Base-by-base conservation (phyloP, 768 basidiomycete genomes). In the Russula foetens region DNA sequence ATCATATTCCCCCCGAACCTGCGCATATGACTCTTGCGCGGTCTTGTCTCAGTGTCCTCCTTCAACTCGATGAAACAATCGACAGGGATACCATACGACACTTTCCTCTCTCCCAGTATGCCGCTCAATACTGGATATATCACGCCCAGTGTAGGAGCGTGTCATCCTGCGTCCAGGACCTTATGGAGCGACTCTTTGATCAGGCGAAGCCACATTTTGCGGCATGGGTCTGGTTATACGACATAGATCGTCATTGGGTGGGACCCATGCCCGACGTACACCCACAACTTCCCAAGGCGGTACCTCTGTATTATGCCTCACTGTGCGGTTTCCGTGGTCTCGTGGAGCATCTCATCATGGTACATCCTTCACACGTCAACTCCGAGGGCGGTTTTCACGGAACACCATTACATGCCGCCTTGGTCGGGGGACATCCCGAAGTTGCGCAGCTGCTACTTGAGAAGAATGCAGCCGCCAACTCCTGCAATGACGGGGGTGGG, bases 71-170 rank as follows among this genome's bases (percentile, higher is more conserved):
- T 26, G 46, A 43, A 24, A 26, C 23, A 7, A 15, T 47, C 9
- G 52, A 53, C n/a, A 54, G 19, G 44, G 15, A 8, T 7, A n/a
- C 5, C 6, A 47, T 60, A 17, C 23, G 7, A 12, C 19, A 21
- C 15, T 29, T 15, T 0, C 51, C 60, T 0, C 45, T 58, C 0
- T 23, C 44, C 0, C 28, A 0, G 1, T 63, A 63, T 19, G 59
- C 62, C 17, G 48, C 58, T 7, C 58, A 3, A 4, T 1, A 63
- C 31, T 63, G 62, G 62, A 19, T 61, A 1, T 45, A 60, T 12
- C 62, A 63, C 7, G 39, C 39, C 4, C 6, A 33, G 6, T 28
- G 47, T 8, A 24, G 2, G 28, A 3, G 21, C 17, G 56, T 62
- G 2, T 47, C 56, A 7, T 33, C 17, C 0, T 8, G 11, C 3